phyloP scores from a whole-genome alignment of 2,329 filamentous ascomycete genomes.

The Arthrinium puccinioides region DNA sequence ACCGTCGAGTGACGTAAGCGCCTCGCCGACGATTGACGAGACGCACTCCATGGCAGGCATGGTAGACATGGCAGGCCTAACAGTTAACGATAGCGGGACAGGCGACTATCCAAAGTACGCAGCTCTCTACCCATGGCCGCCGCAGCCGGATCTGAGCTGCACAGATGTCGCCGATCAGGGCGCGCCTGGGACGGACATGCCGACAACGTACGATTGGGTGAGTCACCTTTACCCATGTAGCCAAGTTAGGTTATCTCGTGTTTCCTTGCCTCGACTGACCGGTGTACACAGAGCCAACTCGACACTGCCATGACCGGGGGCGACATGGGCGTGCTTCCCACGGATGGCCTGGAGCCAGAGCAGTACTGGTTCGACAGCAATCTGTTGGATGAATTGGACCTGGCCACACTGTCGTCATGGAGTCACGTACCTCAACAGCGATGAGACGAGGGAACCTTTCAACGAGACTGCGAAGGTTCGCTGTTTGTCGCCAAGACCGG shows the following conservation, averaged over 20 bases:
- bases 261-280: background rate
- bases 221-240: too few species aligned
- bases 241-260: too few species aligned
- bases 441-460: too few species aligned
- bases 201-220: slow-evolving; percentile 6
- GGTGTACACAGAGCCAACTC: slow-evolving; percentile 3
- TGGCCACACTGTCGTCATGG: slow-evolving; percentile 3
- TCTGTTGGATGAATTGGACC: slow-evolving; percentile 5
- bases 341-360: background rate
- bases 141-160: too few species aligned
- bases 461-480: too few species aligned
- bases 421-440: too few species aligned
- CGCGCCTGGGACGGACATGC: too few species aligned
- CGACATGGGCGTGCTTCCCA: background rate
- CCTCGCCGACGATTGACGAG: too few species aligned
- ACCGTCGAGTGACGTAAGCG: slow-evolving; percentile 2
- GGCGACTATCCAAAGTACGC: too few species aligned
- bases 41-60: slow-evolving; percentile 6
- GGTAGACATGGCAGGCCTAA: slow-evolving; percentile 12
- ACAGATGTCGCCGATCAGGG: too few species aligned
- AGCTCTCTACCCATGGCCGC: too few species aligned
- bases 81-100: slow-evolving; percentile 7
- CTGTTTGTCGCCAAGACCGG: too few species aligned
- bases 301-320: slow-evolving; percentile 1
- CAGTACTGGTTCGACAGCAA: slow-evolving; percentile 3